Percentiles rank a stretch among this genome's conserved stretches.
phyloP scores from a whole-genome alignment of 805 yeast genomes.

The Lipomyces sp. region DNA sequence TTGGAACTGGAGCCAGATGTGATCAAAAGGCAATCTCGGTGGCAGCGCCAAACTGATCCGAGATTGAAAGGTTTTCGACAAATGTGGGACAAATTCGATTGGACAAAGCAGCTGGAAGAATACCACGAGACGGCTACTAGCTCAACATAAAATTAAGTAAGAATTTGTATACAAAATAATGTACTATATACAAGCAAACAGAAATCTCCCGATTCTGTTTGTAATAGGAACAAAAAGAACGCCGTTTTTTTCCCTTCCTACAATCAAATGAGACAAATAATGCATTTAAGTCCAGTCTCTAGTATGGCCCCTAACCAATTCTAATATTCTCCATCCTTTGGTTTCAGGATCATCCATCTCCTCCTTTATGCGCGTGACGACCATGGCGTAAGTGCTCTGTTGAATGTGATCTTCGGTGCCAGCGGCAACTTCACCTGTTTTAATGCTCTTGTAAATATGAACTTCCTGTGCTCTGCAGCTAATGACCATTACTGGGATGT shows the following conservation, averaged over 20 bases:
- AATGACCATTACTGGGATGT: conserved; percentile 88
- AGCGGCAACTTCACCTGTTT: conserved; percentile 93
- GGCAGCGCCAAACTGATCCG: conserved; percentile 41
- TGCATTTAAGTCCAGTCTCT: conserved; percentile 67
- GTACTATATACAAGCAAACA: conserved; percentile 3
- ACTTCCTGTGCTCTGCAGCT: conserved; percentile 97
- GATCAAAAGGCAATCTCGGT: conserved; percentile 46
- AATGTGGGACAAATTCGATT: conserved; percentile 48
- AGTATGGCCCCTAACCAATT: conserved; percentile 91
- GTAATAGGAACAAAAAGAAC: conserved; percentile 6
- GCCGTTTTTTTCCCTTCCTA: not conserved
- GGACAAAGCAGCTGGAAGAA: conserved; percentile 41
- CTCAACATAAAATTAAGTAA: conserved; percentile 1
- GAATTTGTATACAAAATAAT: not conserved
- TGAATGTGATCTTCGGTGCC: conserved; percentile 93
- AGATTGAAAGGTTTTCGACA: conserved; percentile 46
- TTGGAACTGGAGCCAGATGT: conserved; percentile 48
- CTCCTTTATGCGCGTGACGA: conserved; percentile 89
- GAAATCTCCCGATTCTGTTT: not conserved
- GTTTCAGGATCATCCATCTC: conserved; percentile 88
- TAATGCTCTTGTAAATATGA: conserved; percentile 81
- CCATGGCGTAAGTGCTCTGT: conserved; percentile 95
- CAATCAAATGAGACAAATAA: not conserved
- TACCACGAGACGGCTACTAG: conserved; percentile 4
- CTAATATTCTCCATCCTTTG: conserved; percentile 96